Conservation (phyloP, 441 rosid species). For the Gossypium armourianum region DNA sequence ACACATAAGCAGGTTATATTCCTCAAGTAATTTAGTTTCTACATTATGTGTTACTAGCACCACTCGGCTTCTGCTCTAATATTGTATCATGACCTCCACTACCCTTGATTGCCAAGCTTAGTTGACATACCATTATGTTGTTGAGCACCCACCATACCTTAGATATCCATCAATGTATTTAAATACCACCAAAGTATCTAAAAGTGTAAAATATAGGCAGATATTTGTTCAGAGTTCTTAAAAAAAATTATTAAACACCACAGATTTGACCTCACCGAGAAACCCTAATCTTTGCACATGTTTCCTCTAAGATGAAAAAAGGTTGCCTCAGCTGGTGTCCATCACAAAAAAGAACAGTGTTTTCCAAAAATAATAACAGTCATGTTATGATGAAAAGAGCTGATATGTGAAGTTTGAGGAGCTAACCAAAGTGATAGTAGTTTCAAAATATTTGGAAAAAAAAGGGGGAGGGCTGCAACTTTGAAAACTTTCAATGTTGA, state of each 20-base stretch:
- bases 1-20: not conserved
- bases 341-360: not conserved
- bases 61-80: not conserved
- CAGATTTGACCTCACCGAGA: not conserved
- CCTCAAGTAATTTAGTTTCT: not conserved
- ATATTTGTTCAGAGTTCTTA: not conserved
- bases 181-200: not conserved
- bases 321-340: not conserved
- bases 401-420: not conserved
- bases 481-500: not conserved
- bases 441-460: not conserved
- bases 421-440: not conserved
- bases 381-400: not conserved
- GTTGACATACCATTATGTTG: not conserved
- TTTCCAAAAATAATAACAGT: not conserved
- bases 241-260: not conserved
- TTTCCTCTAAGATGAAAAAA: slow-evolving; percentile 1
- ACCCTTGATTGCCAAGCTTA: not conserved
- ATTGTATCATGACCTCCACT: not conserved
- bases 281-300: not conserved
- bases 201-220: not conserved
- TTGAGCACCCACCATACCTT: not conserved
- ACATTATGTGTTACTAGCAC: not conserved
- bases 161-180: not conserved
- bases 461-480: not conserved